Evolutionary conservation across 225 moss, liverwort and hornwort species (phyloP), one percentile per base, ranked within the genome.

Genomic region (Climacium dendroides): DNA sequence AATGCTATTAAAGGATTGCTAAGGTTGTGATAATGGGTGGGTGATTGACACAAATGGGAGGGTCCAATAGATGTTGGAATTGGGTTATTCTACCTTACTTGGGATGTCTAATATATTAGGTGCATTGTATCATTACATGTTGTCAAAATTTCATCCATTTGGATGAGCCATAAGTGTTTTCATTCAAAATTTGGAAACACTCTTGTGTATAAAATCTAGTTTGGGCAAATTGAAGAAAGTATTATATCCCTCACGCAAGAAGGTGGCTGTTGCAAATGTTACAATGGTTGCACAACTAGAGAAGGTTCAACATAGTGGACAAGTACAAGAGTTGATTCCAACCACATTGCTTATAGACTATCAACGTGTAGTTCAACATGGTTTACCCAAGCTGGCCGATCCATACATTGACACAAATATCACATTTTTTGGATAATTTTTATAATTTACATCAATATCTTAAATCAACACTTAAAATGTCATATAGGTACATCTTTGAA

Each of bases 241-340:
- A 41, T 24, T 13, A 13, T 8, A n/a, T n/a, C n/a, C n/a, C n/a
- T n/a, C n/a, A n/a, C 7, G 19, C 13, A 37, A 67, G 13, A 67
- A 37, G 8, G 62, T 16, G 14, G 23, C 15, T 63, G 66, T 67
- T 67, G 37, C 23, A 67, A 37, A 22, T 23, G 37, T 37, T 67
- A 11, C 37, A 1, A 23, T 0, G 0, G 4, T 37, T 67, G 22
- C 35, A 11, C 13, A 37, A 23, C 2, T 37, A 13, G 23, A 37
- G 1, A 23, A 10, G 20, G 18, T 12, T 11, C 1, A 22, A 1
- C 6, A 0, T 23, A 37, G 39, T 13, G 0, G 4, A 41, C 5
- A 25, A 14, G 1, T 25, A 25, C 0, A 0, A 41, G 41, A 41
- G 39, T 70, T 41, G 25, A 4, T 24, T 25, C 7, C 0, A 0